Conservation (phyloP, 2,329 filamentous ascomycete species). For the Colletotrichum camelliae region DNA sequence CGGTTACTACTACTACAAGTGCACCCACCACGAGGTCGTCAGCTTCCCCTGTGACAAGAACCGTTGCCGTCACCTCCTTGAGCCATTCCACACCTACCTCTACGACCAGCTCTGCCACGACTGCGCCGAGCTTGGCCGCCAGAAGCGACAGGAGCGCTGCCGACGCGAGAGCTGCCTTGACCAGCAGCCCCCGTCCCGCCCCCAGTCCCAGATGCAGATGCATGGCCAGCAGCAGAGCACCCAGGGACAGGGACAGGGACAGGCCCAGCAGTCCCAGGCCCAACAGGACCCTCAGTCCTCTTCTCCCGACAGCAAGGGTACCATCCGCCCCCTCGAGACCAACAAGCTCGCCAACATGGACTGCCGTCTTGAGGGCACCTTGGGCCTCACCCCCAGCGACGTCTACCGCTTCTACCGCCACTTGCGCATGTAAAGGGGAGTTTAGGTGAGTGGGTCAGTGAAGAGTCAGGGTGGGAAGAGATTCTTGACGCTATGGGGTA, state of each 20-base stretch:
- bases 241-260: neutral
- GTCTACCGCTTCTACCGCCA: neutral
- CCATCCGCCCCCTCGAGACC: conserved; percentile 17
- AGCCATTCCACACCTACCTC: neutral
- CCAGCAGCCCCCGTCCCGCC: neutral
- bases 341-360: conserved; percentile 18
- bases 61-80: neutral
- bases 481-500: neutral
- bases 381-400: neutral
- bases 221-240: neutral
- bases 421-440: neutral
- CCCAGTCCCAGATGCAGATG: neutral
- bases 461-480: too few species aligned
- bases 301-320: neutral
- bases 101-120: conserved; percentile 22
- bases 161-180: neutral
- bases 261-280: neutral
- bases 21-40: conserved; percentile 15
- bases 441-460: neutral
- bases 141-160: neutral
- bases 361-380: conserved; percentile 22
- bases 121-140: neutral
- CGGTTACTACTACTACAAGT: conserved; percentile 23
- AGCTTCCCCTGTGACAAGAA: conserved; percentile 6
- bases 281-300: neutral